Conservation (phyloP, 306 rosid species). For the Rosa persica region DNA sequence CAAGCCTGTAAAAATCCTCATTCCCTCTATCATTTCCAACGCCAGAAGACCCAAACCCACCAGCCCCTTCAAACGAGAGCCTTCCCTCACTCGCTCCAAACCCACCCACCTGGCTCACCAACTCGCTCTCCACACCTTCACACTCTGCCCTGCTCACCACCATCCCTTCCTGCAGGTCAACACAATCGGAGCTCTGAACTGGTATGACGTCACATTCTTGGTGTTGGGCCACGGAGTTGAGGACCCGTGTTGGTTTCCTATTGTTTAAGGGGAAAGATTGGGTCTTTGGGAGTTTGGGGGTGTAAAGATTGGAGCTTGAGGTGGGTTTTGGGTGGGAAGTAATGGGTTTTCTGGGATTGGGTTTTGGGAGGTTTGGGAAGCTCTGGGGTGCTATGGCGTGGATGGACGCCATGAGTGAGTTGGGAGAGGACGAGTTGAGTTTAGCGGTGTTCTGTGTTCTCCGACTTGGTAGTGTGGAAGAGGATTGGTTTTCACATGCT, state of each 20-base stretch:
- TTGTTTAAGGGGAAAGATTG: constrained; percentile 29
- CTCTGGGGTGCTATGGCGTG: constrained; percentile 56
- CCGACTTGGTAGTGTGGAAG: constrained; percentile 5
- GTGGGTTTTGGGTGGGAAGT: constrained; percentile 19
- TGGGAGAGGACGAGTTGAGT: constrained; percentile 22
- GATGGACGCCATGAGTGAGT: constrained; percentile 62
- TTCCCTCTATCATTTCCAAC: constrained; percentile 33
- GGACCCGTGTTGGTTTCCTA: constrained; percentile 28
- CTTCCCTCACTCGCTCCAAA: constrained; percentile 60
- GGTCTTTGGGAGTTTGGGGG: constrained; percentile 23
- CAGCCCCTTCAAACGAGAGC: constrained; percentile 65
- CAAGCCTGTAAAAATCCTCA: constrained; percentile 45
- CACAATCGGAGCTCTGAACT: constrained; percentile 51
- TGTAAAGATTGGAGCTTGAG: constrained; percentile 18
- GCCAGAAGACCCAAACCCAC: constrained; percentile 54
- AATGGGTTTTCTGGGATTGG: constrained; percentile 33
- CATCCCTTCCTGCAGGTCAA: constrained; percentile 74
- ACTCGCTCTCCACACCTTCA: constrained; percentile 56
- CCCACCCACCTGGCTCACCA: constrained; percentile 60
- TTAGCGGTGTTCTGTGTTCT: constrained; percentile 1
- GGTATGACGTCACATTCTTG: constrained; percentile 60
- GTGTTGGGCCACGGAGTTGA: constrained; percentile 29
- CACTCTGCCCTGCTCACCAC: constrained; percentile 52
- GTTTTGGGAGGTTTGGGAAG: constrained; percentile 42
- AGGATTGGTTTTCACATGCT: constrained; percentile 19